These are phyloP conservation scores for Tarenaya hassleriana DNA, from an alignment of 345 rosid genomes.

Conservation along the genomic window DNA sequence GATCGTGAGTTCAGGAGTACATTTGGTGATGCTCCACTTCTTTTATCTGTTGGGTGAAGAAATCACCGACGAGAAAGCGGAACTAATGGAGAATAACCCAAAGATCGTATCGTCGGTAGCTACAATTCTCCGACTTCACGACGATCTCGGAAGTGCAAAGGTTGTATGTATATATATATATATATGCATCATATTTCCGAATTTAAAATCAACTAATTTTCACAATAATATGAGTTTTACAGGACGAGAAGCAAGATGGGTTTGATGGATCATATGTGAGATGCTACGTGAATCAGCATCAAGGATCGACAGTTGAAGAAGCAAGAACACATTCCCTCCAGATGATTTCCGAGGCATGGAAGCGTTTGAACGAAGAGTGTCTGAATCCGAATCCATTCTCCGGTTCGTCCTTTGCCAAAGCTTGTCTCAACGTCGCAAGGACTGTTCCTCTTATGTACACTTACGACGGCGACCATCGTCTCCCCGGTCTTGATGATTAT, in stretches of 20 bases:
- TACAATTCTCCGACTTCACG: conserved; percentile 52
- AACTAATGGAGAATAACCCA: conserved; percentile 32
- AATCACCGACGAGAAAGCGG: conserved; percentile 26
- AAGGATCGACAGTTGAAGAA: conserved; percentile 23
- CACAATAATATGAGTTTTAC: background rate
- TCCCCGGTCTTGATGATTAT: conserved; percentile 20
- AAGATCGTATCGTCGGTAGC: conserved; percentile 33
- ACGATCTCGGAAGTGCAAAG: conserved; percentile 57
- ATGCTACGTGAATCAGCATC: conserved; percentile 42
- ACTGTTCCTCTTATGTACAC: conserved; percentile 43
- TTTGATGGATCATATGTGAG: conserved; percentile 54
- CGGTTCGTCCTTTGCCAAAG: conserved; percentile 23
- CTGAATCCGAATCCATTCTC: conserved; percentile 33
- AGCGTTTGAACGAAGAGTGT: conserved; percentile 42
- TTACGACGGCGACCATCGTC: conserved; percentile 28
- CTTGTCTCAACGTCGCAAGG: conserved; percentile 36
- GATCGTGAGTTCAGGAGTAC: conserved; percentile 50
- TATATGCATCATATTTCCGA: no score
- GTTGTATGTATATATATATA: conserved; percentile 16
- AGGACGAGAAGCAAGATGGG: conserved; percentile 55
- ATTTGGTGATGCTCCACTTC: conserved; percentile 36
- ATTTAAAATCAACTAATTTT: no score
- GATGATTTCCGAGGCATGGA: conserved; percentile 52
- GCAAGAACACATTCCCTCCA: conserved; percentile 28
- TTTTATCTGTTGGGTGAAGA: conserved; percentile 45